Evolutionary conservation across 306 rosid species (phyloP).

Genomic region (Sindora glabra): DNA sequence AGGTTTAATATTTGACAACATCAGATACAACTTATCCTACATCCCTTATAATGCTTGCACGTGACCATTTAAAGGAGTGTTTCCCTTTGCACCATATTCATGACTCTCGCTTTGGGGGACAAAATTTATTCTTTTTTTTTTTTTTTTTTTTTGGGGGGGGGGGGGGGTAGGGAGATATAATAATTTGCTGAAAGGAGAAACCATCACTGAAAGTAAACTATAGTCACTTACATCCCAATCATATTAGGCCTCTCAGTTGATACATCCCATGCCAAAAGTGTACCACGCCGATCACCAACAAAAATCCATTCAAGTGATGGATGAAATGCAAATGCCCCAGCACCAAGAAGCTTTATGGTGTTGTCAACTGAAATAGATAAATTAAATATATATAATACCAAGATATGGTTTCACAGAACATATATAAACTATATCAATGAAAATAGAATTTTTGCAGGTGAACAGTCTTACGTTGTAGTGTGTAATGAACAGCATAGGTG

Average conservation of each 20-base stretch:
- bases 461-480: slow-evolving; percentile 73
- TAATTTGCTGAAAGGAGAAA: no score
- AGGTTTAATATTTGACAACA: neutral
- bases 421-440: slow-evolving; percentile 9
- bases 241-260: slow-evolving; percentile 89
- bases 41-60: neutral
- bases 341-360: slow-evolving; percentile 89
- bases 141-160: no score
- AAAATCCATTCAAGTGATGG: slow-evolving; percentile 97
- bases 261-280: slow-evolving; percentile 96
- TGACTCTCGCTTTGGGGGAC: neutral
- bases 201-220: slow-evolving; percentile 30
- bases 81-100: neutral
- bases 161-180: no score
- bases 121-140: no score
- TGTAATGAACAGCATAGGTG: slow-evolving; percentile 91
- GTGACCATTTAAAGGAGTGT: neutral
- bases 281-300: slow-evolving; percentile 97
- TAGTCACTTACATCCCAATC: slow-evolving; percentile 98
- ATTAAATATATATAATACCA: slow-evolving; percentile 10
- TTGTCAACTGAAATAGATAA: slow-evolving; percentile 59
- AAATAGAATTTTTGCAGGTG: slow-evolving; percentile 17
- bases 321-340: slow-evolving; percentile 97
- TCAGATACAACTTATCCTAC: neutral
- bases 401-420: slow-evolving; percentile 8